phyloP scores from a whole-genome alignment of 805 yeast genomes.

The Candida railenensis region DNA sequence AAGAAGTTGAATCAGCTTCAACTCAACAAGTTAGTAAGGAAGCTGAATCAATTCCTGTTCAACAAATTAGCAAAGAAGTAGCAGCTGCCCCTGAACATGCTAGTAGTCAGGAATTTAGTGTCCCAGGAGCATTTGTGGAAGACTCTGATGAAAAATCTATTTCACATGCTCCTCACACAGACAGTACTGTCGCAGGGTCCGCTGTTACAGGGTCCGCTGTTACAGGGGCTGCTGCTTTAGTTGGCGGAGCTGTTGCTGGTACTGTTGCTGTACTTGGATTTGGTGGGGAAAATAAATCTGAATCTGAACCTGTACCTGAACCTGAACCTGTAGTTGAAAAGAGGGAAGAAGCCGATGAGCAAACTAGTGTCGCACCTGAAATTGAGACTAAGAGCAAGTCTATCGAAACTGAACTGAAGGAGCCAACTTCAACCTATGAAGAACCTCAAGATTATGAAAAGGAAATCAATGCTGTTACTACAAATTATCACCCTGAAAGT shows the following conservation, averaged over 20 bases:
- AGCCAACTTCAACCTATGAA: constrained; percentile 2
- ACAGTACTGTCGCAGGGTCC: constrained; percentile 16
- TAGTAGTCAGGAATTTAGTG: not conserved
- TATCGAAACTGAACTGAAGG: not conserved
- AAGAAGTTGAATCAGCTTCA: constrained; percentile 10
- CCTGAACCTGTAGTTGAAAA: not conserved
- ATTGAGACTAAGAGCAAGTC: not conserved
- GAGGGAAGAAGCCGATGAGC: not conserved
- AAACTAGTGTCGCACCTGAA: no score
- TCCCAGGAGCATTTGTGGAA: not conserved
- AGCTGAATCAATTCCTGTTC: not conserved
- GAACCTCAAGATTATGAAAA: constrained; percentile 4
- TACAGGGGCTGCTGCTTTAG: constrained; percentile 14
- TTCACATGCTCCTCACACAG: no score
- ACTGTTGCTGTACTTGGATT: constrained; percentile 7
- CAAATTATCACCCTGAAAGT: constrained; percentile 13
- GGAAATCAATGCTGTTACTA: constrained; percentile 19
- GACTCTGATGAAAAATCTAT: not conserved
- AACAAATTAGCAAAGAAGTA: not conserved
- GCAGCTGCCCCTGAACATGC: not conserved
- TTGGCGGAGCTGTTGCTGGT: constrained; percentile 19
- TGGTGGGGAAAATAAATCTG: not conserved
- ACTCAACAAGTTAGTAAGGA: not conserved
- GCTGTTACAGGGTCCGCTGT: not conserved
- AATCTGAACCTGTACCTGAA: not conserved